A percentile compares a stretch with the other conserved stretches of the same genome.
Evolutionary conservation across 352 stramenopile species (phyloP).

Genomic region (Pythium grandisporangium): DNA sequence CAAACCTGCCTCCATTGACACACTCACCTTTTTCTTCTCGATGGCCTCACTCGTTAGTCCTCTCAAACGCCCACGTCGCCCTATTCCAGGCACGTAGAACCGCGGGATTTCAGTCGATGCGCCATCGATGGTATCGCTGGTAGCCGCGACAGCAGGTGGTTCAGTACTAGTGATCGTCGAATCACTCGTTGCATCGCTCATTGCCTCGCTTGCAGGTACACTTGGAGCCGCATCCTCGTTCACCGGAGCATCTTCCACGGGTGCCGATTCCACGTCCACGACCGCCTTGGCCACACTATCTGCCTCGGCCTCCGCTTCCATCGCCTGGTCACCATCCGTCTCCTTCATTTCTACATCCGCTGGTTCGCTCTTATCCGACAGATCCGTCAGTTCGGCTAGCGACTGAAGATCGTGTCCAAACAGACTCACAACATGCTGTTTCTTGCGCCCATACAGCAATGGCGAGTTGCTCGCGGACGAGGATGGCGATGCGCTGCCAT

Average conservation of each 20-base stretch:
- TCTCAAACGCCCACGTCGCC: slow-evolving; percentile 41
- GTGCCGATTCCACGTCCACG: no score
- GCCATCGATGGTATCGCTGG: slow-evolving; percentile 4
- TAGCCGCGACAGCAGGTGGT: slow-evolving; percentile 5
- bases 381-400: slow-evolving; percentile 27
- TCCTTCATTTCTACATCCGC: slow-evolving; percentile 1
- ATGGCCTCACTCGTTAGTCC: slow-evolving; percentile 59
- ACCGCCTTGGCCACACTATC: no score
- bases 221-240: no score
- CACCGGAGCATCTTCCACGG: no score
- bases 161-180: no score
- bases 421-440: slow-evolving; percentile 62
- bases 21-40: slow-evolving; percentile 34
- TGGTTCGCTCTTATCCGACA: slow-evolving; percentile 25
- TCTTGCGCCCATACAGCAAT: slow-evolving; percentile 35
- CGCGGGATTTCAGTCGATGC: slow-evolving; percentile 34
- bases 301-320: no score
- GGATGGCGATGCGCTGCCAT: slow-evolving; percentile 14
- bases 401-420: slow-evolving; percentile 68
- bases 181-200: no score
- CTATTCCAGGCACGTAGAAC: slow-evolving; percentile 66
- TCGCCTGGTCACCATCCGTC: slow-evolving; percentile 16
- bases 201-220: no score
- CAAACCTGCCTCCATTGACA: neutral
- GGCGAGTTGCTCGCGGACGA: slow-evolving; percentile 19